Evolutionary conservation across 169 alveolate genomes (phyloP).

Genomic region (Cryptosporidium tyzzeri): DNA sequence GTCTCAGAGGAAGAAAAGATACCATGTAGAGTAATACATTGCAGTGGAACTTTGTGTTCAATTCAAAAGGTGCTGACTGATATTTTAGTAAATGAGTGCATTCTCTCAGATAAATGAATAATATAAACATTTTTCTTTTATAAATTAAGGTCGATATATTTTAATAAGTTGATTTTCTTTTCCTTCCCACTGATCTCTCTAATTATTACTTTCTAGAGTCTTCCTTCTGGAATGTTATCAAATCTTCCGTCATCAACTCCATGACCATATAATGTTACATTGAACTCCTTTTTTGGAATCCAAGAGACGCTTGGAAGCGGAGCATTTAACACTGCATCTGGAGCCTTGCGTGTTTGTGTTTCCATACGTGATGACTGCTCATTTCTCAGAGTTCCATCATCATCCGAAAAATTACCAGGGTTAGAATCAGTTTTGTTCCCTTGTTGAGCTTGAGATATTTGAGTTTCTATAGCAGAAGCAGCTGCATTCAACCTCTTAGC

Average conservation of each 20-base stretch:
- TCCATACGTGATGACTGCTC: constrained; percentile 20
- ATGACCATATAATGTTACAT: constrained; percentile 56
- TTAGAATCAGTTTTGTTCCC: background rate
- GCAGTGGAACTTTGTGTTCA: constrained; percentile 65
- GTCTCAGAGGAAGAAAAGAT: constrained; percentile 2
- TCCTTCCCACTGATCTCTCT: background rate
- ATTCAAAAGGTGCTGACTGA: constrained; percentile 37
- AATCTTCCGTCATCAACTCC: constrained; percentile 74
- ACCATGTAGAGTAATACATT: constrained; percentile 57
- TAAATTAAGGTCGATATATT: constrained; percentile 19
- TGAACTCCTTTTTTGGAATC: constrained; percentile 74
- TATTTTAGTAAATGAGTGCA: constrained; percentile 36
- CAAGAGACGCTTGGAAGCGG: constrained; percentile 71
- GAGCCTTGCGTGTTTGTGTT: constrained; percentile 18
- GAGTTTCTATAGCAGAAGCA: constrained; percentile 43
- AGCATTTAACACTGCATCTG: constrained; percentile 39
- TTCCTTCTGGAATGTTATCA: constrained; percentile 52
- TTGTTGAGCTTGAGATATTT: constrained; percentile 1
- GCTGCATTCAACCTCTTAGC: constrained; percentile 59
- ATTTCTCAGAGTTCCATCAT: constrained; percentile 1
- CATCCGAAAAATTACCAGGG: background rate
- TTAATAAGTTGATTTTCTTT: background rate
- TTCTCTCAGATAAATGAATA: background rate
- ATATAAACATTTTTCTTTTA: background rate
- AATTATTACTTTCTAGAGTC: background rate